Conservation (phyloP, 495 filamentous ascomycete species). For the Elasticomyces elasticus region DNA sequence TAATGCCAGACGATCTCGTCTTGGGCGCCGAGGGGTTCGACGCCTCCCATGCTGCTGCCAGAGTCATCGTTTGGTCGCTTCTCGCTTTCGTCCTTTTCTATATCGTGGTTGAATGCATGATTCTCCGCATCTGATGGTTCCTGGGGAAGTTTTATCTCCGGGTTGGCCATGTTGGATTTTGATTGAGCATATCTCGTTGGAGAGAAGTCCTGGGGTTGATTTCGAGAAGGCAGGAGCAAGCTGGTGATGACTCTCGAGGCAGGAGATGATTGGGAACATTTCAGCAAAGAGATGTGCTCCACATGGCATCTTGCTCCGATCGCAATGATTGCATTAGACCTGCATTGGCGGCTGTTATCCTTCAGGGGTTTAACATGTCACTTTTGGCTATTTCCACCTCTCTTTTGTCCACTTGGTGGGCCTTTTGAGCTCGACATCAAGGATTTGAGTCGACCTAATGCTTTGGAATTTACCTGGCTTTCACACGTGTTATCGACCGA, state of each 20-base stretch:
- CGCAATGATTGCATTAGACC: neutral
- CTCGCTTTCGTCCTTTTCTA: neutral
- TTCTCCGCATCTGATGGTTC: slow-evolving; percentile 12
- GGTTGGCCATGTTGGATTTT: slow-evolving; percentile 20
- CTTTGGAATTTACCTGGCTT: too few species aligned
- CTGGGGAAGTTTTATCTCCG: slow-evolving; percentile 22
- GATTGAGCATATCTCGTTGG: neutral
- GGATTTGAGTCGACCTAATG: too few species aligned
- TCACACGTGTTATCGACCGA: too few species aligned
- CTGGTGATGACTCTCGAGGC: neutral
- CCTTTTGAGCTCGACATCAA: too few species aligned
- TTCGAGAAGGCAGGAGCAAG: neutral
- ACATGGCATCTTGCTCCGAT: neutral
- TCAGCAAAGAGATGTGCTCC: neutral
- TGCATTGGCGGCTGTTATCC: neutral
- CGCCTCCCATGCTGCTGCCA: neutral
- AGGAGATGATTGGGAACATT: neutral
- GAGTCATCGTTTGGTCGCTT: slow-evolving; percentile 6
- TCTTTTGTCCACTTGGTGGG: too few species aligned
- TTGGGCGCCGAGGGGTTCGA: neutral
- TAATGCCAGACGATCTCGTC: slow-evolving; percentile 54
- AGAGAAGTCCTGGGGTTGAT: neutral
- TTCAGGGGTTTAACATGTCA: neutral
- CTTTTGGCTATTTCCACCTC: neutral
- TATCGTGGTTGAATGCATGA: slow-evolving; percentile 1